These are phyloP conservation scores for Mycena galopus DNA, from an alignment of 768 basidiomycete genomes.

Conservation along the genomic window DNA sequence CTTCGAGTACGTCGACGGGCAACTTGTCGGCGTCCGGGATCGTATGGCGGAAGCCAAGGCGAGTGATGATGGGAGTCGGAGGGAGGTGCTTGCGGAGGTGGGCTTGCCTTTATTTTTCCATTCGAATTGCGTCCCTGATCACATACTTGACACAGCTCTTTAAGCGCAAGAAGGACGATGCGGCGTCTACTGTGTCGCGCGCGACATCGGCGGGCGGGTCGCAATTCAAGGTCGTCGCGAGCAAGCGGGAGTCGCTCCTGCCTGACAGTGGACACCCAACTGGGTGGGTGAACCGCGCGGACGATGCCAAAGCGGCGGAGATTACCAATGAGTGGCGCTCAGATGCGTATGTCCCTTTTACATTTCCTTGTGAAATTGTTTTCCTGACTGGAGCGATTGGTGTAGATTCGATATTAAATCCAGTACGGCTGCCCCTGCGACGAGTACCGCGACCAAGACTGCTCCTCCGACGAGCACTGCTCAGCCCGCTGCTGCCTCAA, in stretches of 20 bases:
- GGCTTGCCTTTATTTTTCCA: conserved; percentile 36
- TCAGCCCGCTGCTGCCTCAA: neutral
- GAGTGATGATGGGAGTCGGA: conserved; percentile 50
- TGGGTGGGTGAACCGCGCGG: conserved; percentile 78
- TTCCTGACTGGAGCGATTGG: neutral
- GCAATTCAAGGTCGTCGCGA: conserved; percentile 87
- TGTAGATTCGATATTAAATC: conserved; percentile 11
- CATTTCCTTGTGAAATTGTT: neutral
- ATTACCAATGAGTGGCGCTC: conserved; percentile 56
- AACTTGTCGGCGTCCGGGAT: conserved; percentile 88
- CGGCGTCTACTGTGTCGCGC: conserved; percentile 32
- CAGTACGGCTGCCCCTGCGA: neutral
- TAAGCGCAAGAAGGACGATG: conserved; percentile 65
- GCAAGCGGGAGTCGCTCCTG: conserved; percentile 79
- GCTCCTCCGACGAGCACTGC: neutral
- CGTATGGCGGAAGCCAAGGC: conserved; percentile 74
- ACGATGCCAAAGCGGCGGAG: conserved; percentile 48
- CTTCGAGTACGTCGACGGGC: conserved; percentile 89
- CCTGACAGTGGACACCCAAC: conserved; percentile 72
- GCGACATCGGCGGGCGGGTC: conserved; percentile 44
- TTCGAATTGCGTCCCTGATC: conserved; percentile 12
- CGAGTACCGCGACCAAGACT: neutral
- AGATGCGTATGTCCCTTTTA: conserved; percentile 51
- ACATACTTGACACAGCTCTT: conserved; percentile 58
- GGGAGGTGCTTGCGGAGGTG: conserved; percentile 72